Evolutionary conservation across 1,284 basidiomycete species (phyloP).

Genomic region (Leucoagaricus sp.): DNA sequence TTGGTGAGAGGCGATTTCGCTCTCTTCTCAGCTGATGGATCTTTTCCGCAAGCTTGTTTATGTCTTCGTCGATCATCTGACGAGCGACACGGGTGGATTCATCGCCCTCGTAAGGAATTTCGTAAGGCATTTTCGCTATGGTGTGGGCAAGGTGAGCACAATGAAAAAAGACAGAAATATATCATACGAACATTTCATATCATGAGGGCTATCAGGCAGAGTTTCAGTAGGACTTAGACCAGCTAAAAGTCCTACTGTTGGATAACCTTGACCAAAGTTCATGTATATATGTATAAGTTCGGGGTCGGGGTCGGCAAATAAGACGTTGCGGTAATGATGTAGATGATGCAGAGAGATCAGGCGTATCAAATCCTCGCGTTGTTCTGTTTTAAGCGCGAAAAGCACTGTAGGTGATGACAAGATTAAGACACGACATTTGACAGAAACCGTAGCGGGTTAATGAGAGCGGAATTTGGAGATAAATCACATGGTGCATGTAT

Average conservation of each 20-base stretch:
- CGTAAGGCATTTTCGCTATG: background rate
- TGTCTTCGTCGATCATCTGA: conserved; percentile 19
- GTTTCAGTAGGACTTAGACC: conserved; percentile 7
- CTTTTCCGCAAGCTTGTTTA: conserved; percentile 15
- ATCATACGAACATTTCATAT: conserved; percentile 2
- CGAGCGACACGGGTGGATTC: conserved; percentile 12
- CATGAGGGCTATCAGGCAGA: background rate
- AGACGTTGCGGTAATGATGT: background rate
- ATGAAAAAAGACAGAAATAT: too few species aligned
- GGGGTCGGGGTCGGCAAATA: background rate
- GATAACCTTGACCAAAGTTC: background rate
- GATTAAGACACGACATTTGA: background rate
- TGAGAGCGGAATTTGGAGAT: background rate
- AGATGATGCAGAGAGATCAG: background rate
- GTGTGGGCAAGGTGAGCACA: background rate
- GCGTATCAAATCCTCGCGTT: background rate
- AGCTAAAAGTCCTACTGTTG: conserved; percentile 13
- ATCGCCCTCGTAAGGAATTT: conserved; percentile 7
- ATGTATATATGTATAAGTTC: background rate
- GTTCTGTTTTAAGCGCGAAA: background rate
- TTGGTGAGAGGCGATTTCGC: conserved; percentile 17
- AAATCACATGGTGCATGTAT: background rate
- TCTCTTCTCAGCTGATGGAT: conserved; percentile 17
- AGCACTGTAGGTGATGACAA: background rate
- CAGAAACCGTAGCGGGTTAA: background rate